phyloP scores from a whole-genome alignment of 2,329 filamentous ascomycete genomes.

The Annulohypoxylon truncatum region DNA sequence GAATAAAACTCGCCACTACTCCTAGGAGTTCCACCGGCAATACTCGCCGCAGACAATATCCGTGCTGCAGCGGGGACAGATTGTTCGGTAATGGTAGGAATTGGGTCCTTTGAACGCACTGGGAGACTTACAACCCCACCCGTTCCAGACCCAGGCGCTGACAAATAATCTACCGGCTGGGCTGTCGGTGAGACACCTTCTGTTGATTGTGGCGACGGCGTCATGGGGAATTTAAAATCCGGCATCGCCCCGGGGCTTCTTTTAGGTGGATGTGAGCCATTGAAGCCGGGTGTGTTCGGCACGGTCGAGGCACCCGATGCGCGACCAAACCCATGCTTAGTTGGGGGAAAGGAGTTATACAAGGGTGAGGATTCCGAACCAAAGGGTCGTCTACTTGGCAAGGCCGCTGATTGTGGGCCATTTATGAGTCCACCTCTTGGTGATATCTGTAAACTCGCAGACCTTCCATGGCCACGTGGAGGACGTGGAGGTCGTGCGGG shows the following conservation, averaged over 20 bases:
- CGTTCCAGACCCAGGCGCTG: conserved; percentile 54
- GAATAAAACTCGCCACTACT: conserved; percentile 97
- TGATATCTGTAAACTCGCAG: conserved; percentile 83
- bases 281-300: conserved; percentile 58
- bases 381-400: conserved; percentile 56
- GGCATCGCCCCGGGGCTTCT: conserved; percentile 60
- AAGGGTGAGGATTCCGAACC: conserved; percentile 62
- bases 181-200: conserved; percentile 48
- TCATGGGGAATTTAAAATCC: conserved; percentile 68
- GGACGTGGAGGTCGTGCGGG: conserved; percentile 61
- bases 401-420: conserved; percentile 56
- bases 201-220: conserved; percentile 54
- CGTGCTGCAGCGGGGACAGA: conserved; percentile 72
- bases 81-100: conserved; percentile 67
- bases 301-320: conserved; percentile 57
- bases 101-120: conserved; percentile 57
- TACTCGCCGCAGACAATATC: conserved; percentile 81
- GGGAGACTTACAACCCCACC: conserved; percentile 54
- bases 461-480: conserved; percentile 76
- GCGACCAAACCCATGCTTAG: conserved; percentile 56
- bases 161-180: conserved; percentile 53
- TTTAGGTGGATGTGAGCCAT: conserved; percentile 55
- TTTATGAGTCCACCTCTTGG: conserved; percentile 60
- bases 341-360: conserved; percentile 64
- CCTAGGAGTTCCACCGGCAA: conserved; percentile 80